Base-by-base conservation (phyloP, 306 rosid genomes). In the Acacia melanoxylon region DNA sequence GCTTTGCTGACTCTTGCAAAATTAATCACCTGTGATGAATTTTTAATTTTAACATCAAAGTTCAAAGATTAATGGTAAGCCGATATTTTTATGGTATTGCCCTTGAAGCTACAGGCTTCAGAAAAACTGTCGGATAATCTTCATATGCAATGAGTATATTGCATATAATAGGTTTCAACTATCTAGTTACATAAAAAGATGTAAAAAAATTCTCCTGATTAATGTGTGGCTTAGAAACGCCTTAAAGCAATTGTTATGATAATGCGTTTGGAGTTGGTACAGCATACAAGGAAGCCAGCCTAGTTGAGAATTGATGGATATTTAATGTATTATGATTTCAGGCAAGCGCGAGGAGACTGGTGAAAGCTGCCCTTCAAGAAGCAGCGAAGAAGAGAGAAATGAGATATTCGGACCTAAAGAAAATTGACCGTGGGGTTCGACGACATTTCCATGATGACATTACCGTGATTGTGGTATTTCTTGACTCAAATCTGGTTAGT, bases 391-490 rank as follows among this genome's bases (percentile, higher is more conserved):
- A 95, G 90, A 95, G 99, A 87, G 99, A 95, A 84, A 95, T 95
- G 99, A 92, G 99, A 82, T 95, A 95, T 81, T 95, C 99, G 10
- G 99, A 95, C 89, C 82, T 95, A 83, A 95, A 92, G 88, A 95
- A 91, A 91, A 95, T 95, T 2, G 99, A 93, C 44, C 90, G 99
- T 0, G 99, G 99, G 12, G 99, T 95, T 40, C 98, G 99, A 4
- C 92, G 99, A 25, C 99, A 95, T 90, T 95, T 95, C 91, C 99
- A 95, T 0, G 99, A 95, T 52, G 99, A 95, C 80, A 95, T 92
- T 83, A 95, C 99, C 0, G 99, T 95, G 92, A 78, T 95, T 72
- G 96, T 95, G 58, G 90, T 93, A 83, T 95, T 86, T 81, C 91
- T 95, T 2, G 98, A 93, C 77, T 80, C 99, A 42, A 95, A 89